These are phyloP conservation scores for Filosporella fistucella DNA, from an alignment of 495 filamentous ascomycete genomes.

Conservation along the genomic window DNA sequence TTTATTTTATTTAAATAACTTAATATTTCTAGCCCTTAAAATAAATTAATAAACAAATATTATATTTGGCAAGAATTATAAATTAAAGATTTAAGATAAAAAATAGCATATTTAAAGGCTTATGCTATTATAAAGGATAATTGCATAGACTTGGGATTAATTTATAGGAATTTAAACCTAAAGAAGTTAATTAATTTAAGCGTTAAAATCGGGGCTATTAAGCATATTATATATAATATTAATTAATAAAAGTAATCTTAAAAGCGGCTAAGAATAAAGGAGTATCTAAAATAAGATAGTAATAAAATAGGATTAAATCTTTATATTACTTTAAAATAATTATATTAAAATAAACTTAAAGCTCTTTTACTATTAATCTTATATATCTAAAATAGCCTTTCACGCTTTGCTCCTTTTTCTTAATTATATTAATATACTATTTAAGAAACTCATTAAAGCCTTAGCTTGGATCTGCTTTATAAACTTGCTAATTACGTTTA, in stretches of 20 bases:
- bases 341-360: neutral
- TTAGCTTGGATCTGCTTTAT: constrained; percentile 10
- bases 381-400: constrained; percentile 20
- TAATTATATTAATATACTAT: constrained; percentile 22
- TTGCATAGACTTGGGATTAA: constrained; percentile 14
- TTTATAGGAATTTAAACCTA: constrained; percentile 21
- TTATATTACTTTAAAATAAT: neutral
- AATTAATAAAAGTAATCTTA: constrained; percentile 24
- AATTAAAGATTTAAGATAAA: constrained; percentile 3
- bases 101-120: constrained; percentile 11
- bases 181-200: constrained; percentile 16
- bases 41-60: constrained; percentile 25
- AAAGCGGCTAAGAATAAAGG: neutral
- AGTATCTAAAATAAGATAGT: neutral
- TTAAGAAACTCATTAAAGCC: constrained; percentile 21
- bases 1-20: neutral
- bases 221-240: constrained; percentile 20
- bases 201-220: constrained; percentile 16
- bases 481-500: constrained; percentile 16
- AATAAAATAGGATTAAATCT: neutral
- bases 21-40: neutral
- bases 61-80: constrained; percentile 19
- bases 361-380: constrained; percentile 12
- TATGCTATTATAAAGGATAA: constrained; percentile 5
- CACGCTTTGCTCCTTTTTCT: constrained; percentile 10